phyloP scores from a whole-genome alignment of 129 eudicot genomes.

The Arctium lappa region DNA sequence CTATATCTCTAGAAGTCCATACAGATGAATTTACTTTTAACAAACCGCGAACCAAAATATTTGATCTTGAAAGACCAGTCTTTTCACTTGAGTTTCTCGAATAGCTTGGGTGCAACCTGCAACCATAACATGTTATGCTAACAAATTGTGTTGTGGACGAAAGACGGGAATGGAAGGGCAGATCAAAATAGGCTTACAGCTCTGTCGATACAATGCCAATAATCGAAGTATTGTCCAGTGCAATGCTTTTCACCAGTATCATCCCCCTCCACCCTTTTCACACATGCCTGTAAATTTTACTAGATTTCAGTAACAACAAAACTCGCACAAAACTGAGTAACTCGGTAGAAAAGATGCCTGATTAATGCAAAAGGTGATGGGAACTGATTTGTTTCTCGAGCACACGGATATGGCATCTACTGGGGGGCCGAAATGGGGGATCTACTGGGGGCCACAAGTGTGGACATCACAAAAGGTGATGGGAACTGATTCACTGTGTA shows the following conservation, averaged over 20 bases:
- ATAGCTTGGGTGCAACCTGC: constrained; percentile 48
- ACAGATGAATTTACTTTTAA: background rate
- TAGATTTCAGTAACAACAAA: background rate
- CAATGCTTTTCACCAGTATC: constrained; percentile 60
- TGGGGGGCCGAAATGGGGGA: too few relatives aligned
- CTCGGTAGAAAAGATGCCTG: too few relatives aligned
- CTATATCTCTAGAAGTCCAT: background rate
- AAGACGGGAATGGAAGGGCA: background rate
- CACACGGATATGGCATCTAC: too few relatives aligned
- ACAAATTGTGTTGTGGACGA: background rate
- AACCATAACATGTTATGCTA: background rate
- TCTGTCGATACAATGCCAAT: constrained; percentile 64
- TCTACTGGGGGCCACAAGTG: too few relatives aligned
- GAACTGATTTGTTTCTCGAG: too few relatives aligned
- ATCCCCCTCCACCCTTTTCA: constrained; percentile 60
- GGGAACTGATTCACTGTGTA: too few relatives aligned
- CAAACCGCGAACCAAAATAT: constrained; percentile 14
- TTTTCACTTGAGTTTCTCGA: constrained; percentile 39
- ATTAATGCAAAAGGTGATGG: too few relatives aligned
- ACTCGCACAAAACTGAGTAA: too few relatives aligned
- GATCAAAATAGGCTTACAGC: constrained; percentile 42
- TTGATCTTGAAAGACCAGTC: background rate
- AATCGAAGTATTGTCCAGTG: constrained; percentile 73
- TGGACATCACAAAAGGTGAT: too few relatives aligned
- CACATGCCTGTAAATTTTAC: constrained; percentile 46